Evolutionary conservation across 768 basidiomycete species (phyloP).

Genomic region (Lenzites betulinus): DNA sequence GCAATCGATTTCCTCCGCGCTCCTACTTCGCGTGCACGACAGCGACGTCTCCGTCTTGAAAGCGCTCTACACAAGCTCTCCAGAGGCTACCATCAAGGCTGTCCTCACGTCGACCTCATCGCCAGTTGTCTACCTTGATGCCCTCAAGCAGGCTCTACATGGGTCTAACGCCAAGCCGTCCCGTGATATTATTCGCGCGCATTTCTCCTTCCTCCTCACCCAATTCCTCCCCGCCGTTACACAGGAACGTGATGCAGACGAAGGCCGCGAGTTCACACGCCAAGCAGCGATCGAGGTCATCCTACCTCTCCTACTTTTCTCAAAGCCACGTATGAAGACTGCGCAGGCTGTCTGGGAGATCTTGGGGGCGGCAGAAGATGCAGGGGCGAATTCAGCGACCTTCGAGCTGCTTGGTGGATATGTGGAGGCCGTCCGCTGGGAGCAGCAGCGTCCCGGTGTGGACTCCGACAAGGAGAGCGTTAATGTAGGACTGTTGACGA

Average conservation of each 20-base stretch:
- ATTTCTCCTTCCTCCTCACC: slow-evolving; percentile 56
- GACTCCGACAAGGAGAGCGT: slow-evolving; percentile 32
- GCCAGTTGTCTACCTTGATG: slow-evolving; percentile 44
- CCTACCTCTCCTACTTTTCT: slow-evolving; percentile 75
- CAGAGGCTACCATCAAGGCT: slow-evolving; percentile 35
- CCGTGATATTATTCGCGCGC: slow-evolving; percentile 53
- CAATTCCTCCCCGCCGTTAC: slow-evolving; percentile 41
- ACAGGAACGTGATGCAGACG: slow-evolving; percentile 10
- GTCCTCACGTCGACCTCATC: neutral
- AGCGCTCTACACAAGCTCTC: slow-evolving; percentile 61
- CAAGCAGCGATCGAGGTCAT: slow-evolving; percentile 54
- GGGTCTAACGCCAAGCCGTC: slow-evolving; percentile 46
- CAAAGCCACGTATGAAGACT: slow-evolving; percentile 69
- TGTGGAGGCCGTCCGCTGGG: slow-evolving; percentile 43
- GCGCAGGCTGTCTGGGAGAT: slow-evolving; percentile 71
- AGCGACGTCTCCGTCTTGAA: slow-evolving; percentile 60
- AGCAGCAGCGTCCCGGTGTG: slow-evolving; percentile 34
- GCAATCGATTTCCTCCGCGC: slow-evolving; percentile 61
- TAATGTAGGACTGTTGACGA: slow-evolving; percentile 45
- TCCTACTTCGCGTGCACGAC: slow-evolving; percentile 73
- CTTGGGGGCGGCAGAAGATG: slow-evolving; percentile 42
- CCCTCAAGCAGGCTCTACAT: slow-evolving; percentile 41
- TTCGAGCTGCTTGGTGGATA: slow-evolving; percentile 62
- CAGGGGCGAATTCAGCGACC: slow-evolving; percentile 6
- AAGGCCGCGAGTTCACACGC: slow-evolving; percentile 18